Percentiles rank a stretch among this genome's conserved stretches.
These are phyloP conservation scores for Candida boleticola DNA, from an alignment of 805 yeast genomes.

Conservation along the genomic window DNA sequence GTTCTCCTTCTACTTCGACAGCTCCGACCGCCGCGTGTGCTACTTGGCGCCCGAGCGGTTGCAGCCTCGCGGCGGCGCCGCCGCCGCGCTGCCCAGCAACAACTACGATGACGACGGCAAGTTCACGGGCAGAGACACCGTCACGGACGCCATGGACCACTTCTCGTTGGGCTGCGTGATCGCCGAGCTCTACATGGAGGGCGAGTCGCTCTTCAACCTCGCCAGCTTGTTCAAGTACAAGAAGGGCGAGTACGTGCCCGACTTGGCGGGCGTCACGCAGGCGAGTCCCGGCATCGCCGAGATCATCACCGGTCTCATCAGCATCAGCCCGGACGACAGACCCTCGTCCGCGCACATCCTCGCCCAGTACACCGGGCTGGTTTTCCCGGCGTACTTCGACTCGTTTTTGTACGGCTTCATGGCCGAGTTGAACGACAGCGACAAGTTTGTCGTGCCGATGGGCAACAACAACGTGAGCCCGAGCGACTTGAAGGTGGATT, in stretches of 20 bases:
- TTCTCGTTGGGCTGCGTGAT: constrained; percentile 84
- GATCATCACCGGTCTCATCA: constrained; percentile 63
- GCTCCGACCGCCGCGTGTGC: constrained; percentile 81
- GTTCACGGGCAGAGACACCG: constrained; percentile 19
- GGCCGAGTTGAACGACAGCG: constrained; percentile 25
- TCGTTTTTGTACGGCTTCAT: constrained; percentile 70
- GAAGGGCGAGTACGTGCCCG: constrained; percentile 64
- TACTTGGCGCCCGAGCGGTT: constrained; percentile 95
- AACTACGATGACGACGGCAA: constrained; percentile 22
- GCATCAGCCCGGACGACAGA: constrained; percentile 60
- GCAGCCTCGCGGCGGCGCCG: constrained; percentile 1
- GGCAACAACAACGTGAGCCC: constrained; percentile 20
- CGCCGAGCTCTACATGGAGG: constrained; percentile 85
- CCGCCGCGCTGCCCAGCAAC: constrained; percentile 6
- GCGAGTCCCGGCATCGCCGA: constrained; percentile 45
- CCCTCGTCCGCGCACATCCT: constrained; percentile 51
- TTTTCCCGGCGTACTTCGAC: constrained; percentile 71
- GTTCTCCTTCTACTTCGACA: constrained; percentile 88
- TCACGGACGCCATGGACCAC: constrained; percentile 73
- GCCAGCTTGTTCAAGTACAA: constrained; percentile 85
- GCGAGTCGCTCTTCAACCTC: constrained; percentile 79
- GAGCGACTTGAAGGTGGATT: constrained; percentile 51
- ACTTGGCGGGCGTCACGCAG: constrained; percentile 55
- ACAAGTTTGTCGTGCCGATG: constrained; percentile 11
- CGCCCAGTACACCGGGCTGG: constrained; percentile 41